Evolutionary conservation across 495 filamentous ascomycete species (phyloP).

Genomic region (Annulohypoxylon bovei): DNA sequence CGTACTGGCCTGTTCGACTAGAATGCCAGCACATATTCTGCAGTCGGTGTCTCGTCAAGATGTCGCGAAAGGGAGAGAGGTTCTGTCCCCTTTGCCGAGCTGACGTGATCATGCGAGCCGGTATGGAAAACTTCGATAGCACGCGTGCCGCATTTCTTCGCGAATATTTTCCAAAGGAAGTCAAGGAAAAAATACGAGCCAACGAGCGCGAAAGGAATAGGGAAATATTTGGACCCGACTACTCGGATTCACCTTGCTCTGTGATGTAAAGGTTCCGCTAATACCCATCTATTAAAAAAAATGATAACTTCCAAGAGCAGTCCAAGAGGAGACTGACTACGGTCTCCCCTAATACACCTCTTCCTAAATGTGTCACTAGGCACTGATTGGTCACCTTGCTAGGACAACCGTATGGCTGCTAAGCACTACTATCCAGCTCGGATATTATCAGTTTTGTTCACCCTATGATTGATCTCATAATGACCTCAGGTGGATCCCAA

Average conservation of each 20-base stretch:
- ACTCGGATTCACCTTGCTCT: constrained; percentile 51
- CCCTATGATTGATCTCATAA: constrained; percentile 37
- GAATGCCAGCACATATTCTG: constrained; percentile 75
- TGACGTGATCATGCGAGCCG: constrained; percentile 67
- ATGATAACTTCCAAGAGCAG: background rate
- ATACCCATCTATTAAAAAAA: background rate
- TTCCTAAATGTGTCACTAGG: background rate
- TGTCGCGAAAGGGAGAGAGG: constrained; percentile 68
- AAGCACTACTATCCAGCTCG: background rate
- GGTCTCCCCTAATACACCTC: background rate
- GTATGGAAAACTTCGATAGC: constrained; percentile 68
- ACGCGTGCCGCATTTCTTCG: constrained; percentile 68
- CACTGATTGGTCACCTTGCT: no score
- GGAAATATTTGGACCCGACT: constrained; percentile 63
- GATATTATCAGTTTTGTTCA: background rate
- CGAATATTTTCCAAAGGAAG: constrained; percentile 76
- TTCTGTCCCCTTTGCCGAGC: constrained; percentile 75
- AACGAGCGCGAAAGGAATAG: constrained; percentile 64
- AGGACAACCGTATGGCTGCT: background rate
- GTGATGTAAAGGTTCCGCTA: constrained; percentile 52
- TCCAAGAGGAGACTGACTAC: background rate
- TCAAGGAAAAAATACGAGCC: constrained; percentile 68
- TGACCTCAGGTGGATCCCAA: constrained; percentile 42
- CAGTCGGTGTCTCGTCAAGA: constrained; percentile 74
- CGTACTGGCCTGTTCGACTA: constrained; percentile 72